A percentile compares a stretch with the other conserved stretches of the same genome.
Evolutionary conservation across 2,329 filamentous ascomycete species (phyloP).

Genomic region (Fusarium sp.): DNA sequence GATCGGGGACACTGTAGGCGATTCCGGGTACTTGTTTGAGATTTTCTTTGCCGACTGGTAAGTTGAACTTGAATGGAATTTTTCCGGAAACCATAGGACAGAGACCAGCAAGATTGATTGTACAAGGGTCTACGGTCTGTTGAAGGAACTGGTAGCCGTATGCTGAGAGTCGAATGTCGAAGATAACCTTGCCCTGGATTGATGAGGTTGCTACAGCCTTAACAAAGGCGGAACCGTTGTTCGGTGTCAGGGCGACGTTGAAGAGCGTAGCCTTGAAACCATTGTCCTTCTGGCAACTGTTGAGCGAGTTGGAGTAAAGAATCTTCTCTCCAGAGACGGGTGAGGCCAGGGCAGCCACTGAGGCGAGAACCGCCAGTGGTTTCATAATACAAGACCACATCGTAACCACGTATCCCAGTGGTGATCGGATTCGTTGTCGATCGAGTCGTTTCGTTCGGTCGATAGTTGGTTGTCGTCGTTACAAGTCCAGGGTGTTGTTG

Average conservation of each 20-base stretch:
- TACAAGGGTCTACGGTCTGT: slow-evolving; percentile 79
- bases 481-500: neutral
- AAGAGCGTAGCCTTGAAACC: slow-evolving; percentile 90
- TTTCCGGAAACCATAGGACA: slow-evolving; percentile 92
- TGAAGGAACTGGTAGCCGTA: slow-evolving; percentile 83
- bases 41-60: slow-evolving; percentile 67
- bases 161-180: slow-evolving; percentile 79
- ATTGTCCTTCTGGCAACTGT: slow-evolving; percentile 84
- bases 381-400: slow-evolving; percentile 61
- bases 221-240: slow-evolving; percentile 77
- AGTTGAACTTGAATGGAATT: slow-evolving; percentile 78
- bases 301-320: slow-evolving; percentile 85
- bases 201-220: slow-evolving; percentile 84
- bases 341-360: slow-evolving; percentile 56
- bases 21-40: slow-evolving; percentile 79
- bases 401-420: slow-evolving; percentile 37
- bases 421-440: neutral
- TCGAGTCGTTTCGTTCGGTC: slow-evolving; percentile 6
- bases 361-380: slow-evolving; percentile 58
- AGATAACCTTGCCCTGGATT: slow-evolving; percentile 83
- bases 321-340: slow-evolving; percentile 69
- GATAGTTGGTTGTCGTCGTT: slow-evolving; percentile 12
- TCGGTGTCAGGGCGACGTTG: slow-evolving; percentile 82
- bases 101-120: slow-evolving; percentile 74
- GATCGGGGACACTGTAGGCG: slow-evolving; percentile 88